Evolutionary conservation across 1,284 basidiomycete species (phyloP).

Genomic region (Prillingera fragicola): DNA sequence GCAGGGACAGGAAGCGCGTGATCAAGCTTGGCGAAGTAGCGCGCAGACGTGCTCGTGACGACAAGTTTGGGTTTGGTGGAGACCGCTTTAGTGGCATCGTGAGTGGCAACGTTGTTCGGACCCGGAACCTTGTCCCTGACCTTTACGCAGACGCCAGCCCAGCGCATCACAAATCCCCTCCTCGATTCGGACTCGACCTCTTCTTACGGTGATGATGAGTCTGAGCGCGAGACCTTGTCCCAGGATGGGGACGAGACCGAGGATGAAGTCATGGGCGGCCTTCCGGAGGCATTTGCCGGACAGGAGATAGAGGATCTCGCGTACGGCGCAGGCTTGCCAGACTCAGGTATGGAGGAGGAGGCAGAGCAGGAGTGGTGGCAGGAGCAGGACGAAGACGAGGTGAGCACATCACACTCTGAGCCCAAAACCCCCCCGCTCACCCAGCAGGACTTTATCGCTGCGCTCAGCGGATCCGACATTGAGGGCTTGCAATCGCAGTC

Average conservation of each 20-base stretch:
- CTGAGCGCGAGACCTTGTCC: slow-evolving; percentile 23
- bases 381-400: slow-evolving; percentile 36
- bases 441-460: slow-evolving; percentile 27
- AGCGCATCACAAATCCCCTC: slow-evolving; percentile 10
- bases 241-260: slow-evolving; percentile 22
- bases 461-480: slow-evolving; percentile 41
- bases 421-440: not conserved
- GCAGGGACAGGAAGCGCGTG: slow-evolving; percentile 34
- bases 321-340: slow-evolving; percentile 36
- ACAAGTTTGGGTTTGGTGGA: slow-evolving; percentile 35
- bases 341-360: slow-evolving; percentile 27
- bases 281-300: slow-evolving; percentile 39
- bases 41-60: slow-evolving; percentile 37
- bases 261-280: slow-evolving; percentile 28
- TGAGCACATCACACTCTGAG: slow-evolving; percentile 1
- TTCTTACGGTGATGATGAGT: slow-evolving; percentile 44
- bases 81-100: slow-evolving; percentile 17
- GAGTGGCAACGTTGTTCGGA: slow-evolving; percentile 4
- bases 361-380: slow-evolving; percentile 22
- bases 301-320: slow-evolving; percentile 45
- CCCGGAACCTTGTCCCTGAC: not conserved
- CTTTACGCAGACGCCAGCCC: slow-evolving; percentile 11
- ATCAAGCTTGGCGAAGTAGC: slow-evolving; percentile 37
- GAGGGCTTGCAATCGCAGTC: slow-evolving; percentile 40
- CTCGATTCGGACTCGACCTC: slow-evolving; percentile 32